These are phyloP conservation scores for Scutellaria barbata DNA, from an alignment of 257 asterid genomes.

Conservation along the genomic window DNA sequence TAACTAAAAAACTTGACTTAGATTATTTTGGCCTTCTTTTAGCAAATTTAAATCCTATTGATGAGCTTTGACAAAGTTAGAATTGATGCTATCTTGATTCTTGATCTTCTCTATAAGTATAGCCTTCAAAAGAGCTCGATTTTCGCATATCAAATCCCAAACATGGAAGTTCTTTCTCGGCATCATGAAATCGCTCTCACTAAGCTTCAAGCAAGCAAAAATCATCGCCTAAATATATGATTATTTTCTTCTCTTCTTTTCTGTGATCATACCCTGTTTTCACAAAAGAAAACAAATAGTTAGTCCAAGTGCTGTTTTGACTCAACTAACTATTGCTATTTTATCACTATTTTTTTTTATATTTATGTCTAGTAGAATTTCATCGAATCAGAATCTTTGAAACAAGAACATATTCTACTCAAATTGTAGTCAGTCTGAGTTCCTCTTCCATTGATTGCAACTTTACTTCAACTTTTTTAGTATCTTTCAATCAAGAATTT, in stretches of 20 bases:
- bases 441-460: too few species aligned
- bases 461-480: too few species aligned
- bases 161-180: slow-evolving; percentile 78
- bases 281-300: background rate
- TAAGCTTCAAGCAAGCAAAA: slow-evolving; percentile 57
- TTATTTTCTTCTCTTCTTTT: slow-evolving; percentile 61
- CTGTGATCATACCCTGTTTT: slow-evolving; percentile 62
- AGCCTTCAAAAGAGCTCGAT: slow-evolving; percentile 43
- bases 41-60: slow-evolving; percentile 34
- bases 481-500: background rate
- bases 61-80: slow-evolving; percentile 46
- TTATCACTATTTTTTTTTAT: background rate
- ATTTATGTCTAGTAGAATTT: too few species aligned
- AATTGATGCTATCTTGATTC: slow-evolving; percentile 31
- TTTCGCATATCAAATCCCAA: slow-evolving; percentile 65
- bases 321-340: background rate
- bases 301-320: background rate
- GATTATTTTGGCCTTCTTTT: background rate
- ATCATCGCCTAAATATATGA: slow-evolving; percentile 78
- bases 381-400: slow-evolving; percentile 2
- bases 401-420: slow-evolving; percentile 13
- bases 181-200: slow-evolving; percentile 61
- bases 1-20: background rate
- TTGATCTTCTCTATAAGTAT: slow-evolving; percentile 48
- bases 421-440: slow-evolving; percentile 7